Base-by-base conservation (phyloP, 306 rosid genomes). In the Pachyrhizus erosus region DNA sequence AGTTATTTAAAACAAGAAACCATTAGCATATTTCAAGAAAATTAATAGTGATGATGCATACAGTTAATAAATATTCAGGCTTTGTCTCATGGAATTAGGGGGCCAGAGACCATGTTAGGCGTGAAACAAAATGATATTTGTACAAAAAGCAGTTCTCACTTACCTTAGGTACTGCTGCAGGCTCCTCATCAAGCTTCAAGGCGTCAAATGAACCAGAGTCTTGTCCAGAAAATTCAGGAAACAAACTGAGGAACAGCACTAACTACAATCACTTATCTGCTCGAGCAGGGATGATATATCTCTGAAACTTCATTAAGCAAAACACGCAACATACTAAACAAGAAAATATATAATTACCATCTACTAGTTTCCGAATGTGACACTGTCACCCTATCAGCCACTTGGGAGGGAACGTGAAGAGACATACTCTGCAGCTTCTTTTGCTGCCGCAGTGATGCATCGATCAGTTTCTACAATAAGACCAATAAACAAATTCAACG, bases 361-460 rank as follows among this genome's bases (percentile, higher is more conserved):
- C 84, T 89, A 83, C 80, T 84, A 7, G 86, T 84, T 60, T 87
- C 95, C 48, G 62, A 85, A 83, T 80, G 86, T 49, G 88, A 68
- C 29, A 17, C 52, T 40, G 90, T 57, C 83, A 49, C 75, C 75
- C 88, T 88, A 52, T 90, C 93, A 21, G 89, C 80, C 75, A 82
- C 6, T 71, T 83, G 86, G 17, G 86, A 57, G 58, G 98, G 93
- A 48, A 85, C 89, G 58, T 87, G 81, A 72, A 80, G 83, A 55
- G 91, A 86, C 90, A 93, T 87, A 84, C 83, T 87, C 90, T 91
- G 95, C 87, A 96, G 86, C 85, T 90, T 91, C 92, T 85, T 89
- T 87, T 91, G 96, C 88, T 93, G 98, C 87, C 77, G 86, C 82
- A 91, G 51, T 8, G 91, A 89, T 52, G 93, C 96, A 73, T 87